Evolutionary conservation across 441 rosid species (phyloP), one percentile per base, ranked within the genome.

Genomic region (Brassica balearica): DNA sequence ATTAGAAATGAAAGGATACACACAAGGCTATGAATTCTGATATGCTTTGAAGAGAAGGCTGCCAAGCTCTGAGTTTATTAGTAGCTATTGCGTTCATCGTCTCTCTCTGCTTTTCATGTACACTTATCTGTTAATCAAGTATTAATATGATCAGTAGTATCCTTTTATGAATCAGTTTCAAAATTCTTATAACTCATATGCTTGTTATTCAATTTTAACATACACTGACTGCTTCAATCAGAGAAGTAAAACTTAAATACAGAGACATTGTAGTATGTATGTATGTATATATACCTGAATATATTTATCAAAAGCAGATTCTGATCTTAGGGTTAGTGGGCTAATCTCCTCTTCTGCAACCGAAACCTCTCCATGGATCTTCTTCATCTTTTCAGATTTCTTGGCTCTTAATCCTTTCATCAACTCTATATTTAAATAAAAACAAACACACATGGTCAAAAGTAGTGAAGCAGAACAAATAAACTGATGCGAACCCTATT

Each of bases 11-110:
- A 25, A 29, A 29, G 34, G 34, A 29, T 29, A 29, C 34, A 4
- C 34, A 29, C 34, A 29, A 79, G 62, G 19, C 51, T 14, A 75
- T 70, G 69, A 68, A 80, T 75, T 80, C 82, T 56, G 79, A 69
- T 0, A 80, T 80, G 79, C 82, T 80, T 58, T 74, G 79, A 64
- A 80, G 82, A 69, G 82, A 80, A 68, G 82, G 82, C 71, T 80
- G 79, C 82, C 82, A 80, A 69, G 75, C 68, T 79, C 72, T 74
- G 38, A 55, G 68, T 69, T 69, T 80, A 17, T 38, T 80, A 61
- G 9, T 63, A 53, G 62, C 75, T 62, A 65, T 64, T 61, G 34
- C 27, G 56, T 69, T 69, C 60, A 36, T 27, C 19, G 2, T 70
- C 71, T 63, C 75, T 63, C 75, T 69, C 75, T 74, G 67, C 56